Percentiles rank a stretch among this genome's conserved stretches.
These are phyloP conservation scores for Blumeriella jaapii DNA, from an alignment of 2,329 filamentous ascomycete species.

Conservation along the genomic window DNA sequence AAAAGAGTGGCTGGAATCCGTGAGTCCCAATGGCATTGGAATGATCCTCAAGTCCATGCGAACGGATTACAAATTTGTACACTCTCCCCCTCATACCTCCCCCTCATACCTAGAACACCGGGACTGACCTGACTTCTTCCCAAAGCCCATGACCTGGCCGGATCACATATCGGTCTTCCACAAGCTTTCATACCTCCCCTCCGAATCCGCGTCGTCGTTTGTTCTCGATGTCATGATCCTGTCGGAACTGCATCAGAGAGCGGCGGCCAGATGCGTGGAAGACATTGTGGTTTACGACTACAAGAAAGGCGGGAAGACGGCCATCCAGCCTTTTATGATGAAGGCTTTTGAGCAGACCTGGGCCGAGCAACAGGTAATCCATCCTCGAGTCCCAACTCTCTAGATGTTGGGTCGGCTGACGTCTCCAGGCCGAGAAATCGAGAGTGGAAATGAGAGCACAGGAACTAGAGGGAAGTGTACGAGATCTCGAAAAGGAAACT, in stretches of 20 bases:
- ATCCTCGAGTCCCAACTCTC: neutral
- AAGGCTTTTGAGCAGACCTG: constrained; percentile 48
- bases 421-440: neutral
- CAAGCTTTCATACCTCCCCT: constrained; percentile 42
- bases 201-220: constrained; percentile 36
- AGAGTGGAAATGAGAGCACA: neutral
- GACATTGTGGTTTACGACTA: constrained; percentile 76
- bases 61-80: constrained; percentile 78
- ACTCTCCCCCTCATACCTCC: constrained; percentile 1
- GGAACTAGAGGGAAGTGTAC: neutral
- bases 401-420: too few species aligned
- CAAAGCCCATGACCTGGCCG: constrained; percentile 69
- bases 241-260: constrained; percentile 61
- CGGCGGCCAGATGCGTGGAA: constrained; percentile 64
- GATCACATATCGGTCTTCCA: constrained; percentile 78
- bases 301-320: constrained; percentile 40
- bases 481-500: neutral
- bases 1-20: constrained; percentile 55
- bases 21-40: constrained; percentile 54
- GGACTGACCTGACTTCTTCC: neutral
- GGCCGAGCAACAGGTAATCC: constrained; percentile 41
- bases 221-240: constrained; percentile 52
- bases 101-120: too few species aligned
- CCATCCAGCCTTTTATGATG: constrained; percentile 48
- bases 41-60: constrained; percentile 71